Evolutionary conservation across 768 basidiomycete species (phyloP).

Genomic region (Lyophyllum shimeji): DNA sequence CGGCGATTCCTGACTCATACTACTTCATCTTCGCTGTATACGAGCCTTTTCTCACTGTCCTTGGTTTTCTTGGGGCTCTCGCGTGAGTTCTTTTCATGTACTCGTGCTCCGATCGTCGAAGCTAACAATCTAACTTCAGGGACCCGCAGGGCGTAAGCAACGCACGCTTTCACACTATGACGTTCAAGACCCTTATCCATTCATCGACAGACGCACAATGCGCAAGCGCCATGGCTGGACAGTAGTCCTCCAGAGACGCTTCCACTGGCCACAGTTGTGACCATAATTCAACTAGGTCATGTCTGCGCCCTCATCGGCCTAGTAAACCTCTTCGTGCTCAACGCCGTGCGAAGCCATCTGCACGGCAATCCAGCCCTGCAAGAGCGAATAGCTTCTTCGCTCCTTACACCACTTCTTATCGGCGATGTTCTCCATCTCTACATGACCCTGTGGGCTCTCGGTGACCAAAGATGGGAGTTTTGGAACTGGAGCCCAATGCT

Average conservation of each 20-base stretch:
- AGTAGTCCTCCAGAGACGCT: slow-evolving; percentile 48
- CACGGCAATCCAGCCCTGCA: slow-evolving; percentile 59
- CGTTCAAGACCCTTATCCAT: background rate
- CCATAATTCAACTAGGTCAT: slow-evolving; percentile 73
- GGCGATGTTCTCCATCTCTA: slow-evolving; percentile 69
- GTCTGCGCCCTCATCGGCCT: slow-evolving; percentile 75
- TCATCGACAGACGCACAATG: slow-evolving; percentile 58
- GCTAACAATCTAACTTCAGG: slow-evolving; percentile 25
- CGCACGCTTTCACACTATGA: slow-evolving; percentile 5
- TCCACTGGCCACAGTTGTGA: slow-evolving; percentile 65
- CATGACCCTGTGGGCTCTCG: slow-evolving; percentile 74
- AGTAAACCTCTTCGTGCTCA: slow-evolving; percentile 67
- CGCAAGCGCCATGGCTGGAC: slow-evolving; percentile 72
- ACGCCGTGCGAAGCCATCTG: slow-evolving; percentile 60
- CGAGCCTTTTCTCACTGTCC: slow-evolving; percentile 64
- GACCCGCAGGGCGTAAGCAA: slow-evolving; percentile 62
- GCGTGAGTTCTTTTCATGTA: slow-evolving; percentile 29
- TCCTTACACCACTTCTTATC: slow-evolving; percentile 66
- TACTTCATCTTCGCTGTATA: slow-evolving; percentile 73
- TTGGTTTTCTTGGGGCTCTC: slow-evolving; percentile 67
- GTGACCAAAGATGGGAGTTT: slow-evolving; percentile 66
- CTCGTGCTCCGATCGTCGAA: background rate
- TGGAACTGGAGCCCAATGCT: slow-evolving; percentile 66
- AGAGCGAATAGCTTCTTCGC: slow-evolving; percentile 65
- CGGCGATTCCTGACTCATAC: slow-evolving; percentile 73